Base-by-base conservation (phyloP, 331 rosid genomes). In the Stylosanthes scabra region DNA sequence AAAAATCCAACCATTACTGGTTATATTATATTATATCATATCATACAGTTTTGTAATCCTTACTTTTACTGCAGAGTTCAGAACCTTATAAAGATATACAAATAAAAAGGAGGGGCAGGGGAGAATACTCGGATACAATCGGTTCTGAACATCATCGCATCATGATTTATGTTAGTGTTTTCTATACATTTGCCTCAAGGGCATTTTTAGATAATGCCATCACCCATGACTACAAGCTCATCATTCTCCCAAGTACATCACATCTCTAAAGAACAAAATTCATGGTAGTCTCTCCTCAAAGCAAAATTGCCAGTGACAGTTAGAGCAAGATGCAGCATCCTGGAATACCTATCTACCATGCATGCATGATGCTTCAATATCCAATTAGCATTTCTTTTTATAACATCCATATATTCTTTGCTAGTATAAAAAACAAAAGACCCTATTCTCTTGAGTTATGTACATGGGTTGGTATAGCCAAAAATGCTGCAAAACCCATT, bases 401-500 rank as follows among this genome's bases (percentile, higher is more conserved):
- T 8, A 16, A 20, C 6, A 5, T 2, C 51, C 51, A 39, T 15
- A 15, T 29, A 15, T 29, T 15, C 34, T 28, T n/a, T 54, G 37
- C 47, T 34, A 12, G 40, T 65, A 28, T 31, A 29, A 57, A 49
- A 46, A 3, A 31, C 6, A 28, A 20, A 31, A 28, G n/a, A 44
- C 44, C 0, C n/a, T 29, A n/a, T n/a, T n/a, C 69, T 56, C n/a
- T 50, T 51, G 14, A 49, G 13, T 66, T 65, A 81, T 81, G 73
- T 70, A 74, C 85, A 58, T 12, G 56, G 14, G 15, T 25, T 31
- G 37, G 37, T 5, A 60, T 25, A 57, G 13, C 68, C 50, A 16
- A 51, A 56, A 56, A 41, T 50, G 63, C 47, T 40, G 47, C 49
- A 42, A 59, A 68, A 28, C 42, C 6, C 72, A 63, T 5, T 31